Conservation (phyloP, 352 stramenopile species). For the Phytophthora cajani region DNA sequence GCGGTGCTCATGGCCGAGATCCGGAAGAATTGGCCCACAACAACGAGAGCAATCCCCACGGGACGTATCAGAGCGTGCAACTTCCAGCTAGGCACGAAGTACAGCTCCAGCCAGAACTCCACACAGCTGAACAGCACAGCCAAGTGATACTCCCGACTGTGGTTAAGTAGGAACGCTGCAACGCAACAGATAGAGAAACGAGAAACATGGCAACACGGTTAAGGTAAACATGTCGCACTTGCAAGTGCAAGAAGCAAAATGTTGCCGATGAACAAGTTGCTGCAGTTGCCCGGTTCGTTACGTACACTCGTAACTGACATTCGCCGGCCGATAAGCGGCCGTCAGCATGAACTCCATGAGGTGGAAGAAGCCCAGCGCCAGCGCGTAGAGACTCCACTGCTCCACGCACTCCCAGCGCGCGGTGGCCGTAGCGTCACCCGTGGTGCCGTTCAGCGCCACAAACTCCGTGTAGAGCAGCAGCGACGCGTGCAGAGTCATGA, state of each 20-base stretch:
- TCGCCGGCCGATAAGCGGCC: constrained; percentile 76
- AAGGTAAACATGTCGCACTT: background rate
- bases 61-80: constrained; percentile 60
- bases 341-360: constrained; percentile 87
- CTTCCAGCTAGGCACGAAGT: constrained; percentile 84
- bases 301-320: constrained; percentile 87
- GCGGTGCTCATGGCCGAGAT: constrained; percentile 93
- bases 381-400: constrained; percentile 79
- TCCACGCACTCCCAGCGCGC: constrained; percentile 57
- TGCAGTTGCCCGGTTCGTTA: constrained; percentile 8
- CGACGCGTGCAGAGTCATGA: constrained; percentile 71
- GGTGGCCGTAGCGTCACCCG: constrained; percentile 17
- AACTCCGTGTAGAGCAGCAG: constrained; percentile 49
- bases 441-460: constrained; percentile 17
- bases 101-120: constrained; percentile 93
- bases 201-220: constrained; percentile 1
- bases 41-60: constrained; percentile 72
- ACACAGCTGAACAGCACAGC: constrained; percentile 78
- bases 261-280: constrained; percentile 12
- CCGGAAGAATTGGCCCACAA: constrained; percentile 89
- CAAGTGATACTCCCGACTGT: constrained; percentile 90
- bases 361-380: constrained; percentile 86
- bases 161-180: constrained; percentile 90
- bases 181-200: constrained; percentile 4
- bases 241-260: background rate